Evolutionary conservation across 2,329 filamentous ascomycete genomes (phyloP), one percentile per base, ranked within the genome.

Genomic region (Pyrenochaeta sp.): DNA sequence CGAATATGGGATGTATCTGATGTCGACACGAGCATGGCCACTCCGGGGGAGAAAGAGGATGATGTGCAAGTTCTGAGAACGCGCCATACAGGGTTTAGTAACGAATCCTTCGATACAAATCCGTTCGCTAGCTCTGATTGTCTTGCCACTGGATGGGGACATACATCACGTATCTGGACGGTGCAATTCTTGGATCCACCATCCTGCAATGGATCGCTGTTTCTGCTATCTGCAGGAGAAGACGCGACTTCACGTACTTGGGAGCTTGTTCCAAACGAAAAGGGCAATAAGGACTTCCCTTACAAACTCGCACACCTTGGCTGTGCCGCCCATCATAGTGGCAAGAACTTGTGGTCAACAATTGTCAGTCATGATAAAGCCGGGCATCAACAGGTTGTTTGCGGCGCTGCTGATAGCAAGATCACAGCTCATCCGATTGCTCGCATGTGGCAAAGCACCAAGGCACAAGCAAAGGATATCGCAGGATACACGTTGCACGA

Each of bases 291-390:
- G 32, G 32, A 5, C 22, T 52, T 58, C 6, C 55, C 40, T 58
- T 77, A 61, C 46, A 76, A 65, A 5, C 73, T 92, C 43, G 76
- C 76, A 12, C 84, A 90, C 50, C 72, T 83, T 1, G 80, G 83
- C 1, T 86, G 84, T 7, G 85, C 87, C 49, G 82, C 85, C 2
- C 85, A 88, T 58, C 93, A 98, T 72, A 84, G 82, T 34, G 95
- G 95, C 6, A 99, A 97, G 77, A 93, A 97, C 72, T 88, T 98
- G 6, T 98, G 94, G 93, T 89, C 93, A 0, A 51, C 69, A 56
- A 50, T 60, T 9, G 52, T 71, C 1, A 60, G 51, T 19, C 32
- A 43, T 10, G 36, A 49, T 34, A 12, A 43, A 1, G 28, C 50
- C 32, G 58, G 57, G 22, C n/a, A 49, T 10, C 56, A 61, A 27